Evolutionary conservation across 2,329 filamentous ascomycete genomes (phyloP).

Genomic region (Apiospora phragmitis): DNA sequence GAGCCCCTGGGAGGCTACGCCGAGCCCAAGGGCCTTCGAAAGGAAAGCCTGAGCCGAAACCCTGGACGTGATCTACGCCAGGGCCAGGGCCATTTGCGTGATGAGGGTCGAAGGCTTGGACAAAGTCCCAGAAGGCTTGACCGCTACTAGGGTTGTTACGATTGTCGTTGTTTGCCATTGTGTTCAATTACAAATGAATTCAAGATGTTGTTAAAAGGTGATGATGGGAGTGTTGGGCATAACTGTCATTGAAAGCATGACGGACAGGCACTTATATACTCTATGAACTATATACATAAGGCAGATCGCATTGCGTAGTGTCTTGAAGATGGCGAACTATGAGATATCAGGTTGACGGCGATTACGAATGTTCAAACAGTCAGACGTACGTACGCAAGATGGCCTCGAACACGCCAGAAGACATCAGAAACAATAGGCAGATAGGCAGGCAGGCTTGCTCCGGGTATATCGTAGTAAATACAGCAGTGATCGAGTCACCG

Average conservation of each 20-base stretch:
- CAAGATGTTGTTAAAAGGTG: neutral
- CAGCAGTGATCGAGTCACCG: neutral
- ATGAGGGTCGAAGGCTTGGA: constrained; percentile 35
- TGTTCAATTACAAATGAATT: neutral
- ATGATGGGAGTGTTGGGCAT: neutral
- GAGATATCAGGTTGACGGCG: neutral
- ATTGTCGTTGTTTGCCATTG: constrained; percentile 21
- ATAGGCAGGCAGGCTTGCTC: neutral
- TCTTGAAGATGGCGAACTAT: neutral
- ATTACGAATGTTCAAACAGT: constrained; percentile 14
- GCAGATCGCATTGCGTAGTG: constrained; percentile 11
- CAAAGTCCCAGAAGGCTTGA: constrained; percentile 34
- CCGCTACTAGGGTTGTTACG: constrained; percentile 19
- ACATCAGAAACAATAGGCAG: constrained; percentile 10
- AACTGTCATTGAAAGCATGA: neutral
- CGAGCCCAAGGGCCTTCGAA: constrained; percentile 18
- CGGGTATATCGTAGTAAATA: neutral
- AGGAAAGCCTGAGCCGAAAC: constrained; percentile 31
- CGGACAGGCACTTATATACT: neutral
- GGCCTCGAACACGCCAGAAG: constrained; percentile 15
- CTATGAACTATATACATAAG: neutral
- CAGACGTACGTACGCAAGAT: constrained; percentile 14
- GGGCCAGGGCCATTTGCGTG: constrained; percentile 30
- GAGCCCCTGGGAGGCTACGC: constrained; percentile 13
- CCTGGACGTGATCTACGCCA: constrained; percentile 25